phyloP scores from a whole-genome alignment of 1,284 basidiomycete genomes.

The Paramarasmius palmivorus region DNA sequence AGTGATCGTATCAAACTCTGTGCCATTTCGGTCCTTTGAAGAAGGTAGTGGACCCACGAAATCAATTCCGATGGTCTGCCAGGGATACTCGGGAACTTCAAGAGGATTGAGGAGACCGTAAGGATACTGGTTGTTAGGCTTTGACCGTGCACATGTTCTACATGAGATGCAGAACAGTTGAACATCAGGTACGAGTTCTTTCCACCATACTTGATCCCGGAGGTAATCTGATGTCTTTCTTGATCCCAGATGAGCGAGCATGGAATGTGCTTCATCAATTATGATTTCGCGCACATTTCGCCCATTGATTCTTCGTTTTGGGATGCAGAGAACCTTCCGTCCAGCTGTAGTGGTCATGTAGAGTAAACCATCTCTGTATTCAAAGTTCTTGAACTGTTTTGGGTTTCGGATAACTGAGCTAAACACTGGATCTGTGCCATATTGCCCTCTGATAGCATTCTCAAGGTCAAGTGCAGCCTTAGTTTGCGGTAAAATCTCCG shows the following conservation, averaged over 20 bases:
- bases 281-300: conserved; percentile 24
- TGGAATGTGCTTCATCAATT: conserved; percentile 27
- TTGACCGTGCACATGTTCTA: conserved; percentile 22
- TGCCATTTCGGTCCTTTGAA: conserved; percentile 24
- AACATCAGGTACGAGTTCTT: conserved; percentile 23
- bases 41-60: conserved; percentile 36
- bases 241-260: conserved; percentile 28
- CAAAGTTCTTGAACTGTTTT: conserved; percentile 16
- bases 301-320: conserved; percentile 9
- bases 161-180: conserved; percentile 25
- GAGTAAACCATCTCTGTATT: conserved; percentile 16
- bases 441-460: background rate
- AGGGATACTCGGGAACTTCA: conserved; percentile 23
- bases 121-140: conserved; percentile 23
- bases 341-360: conserved; percentile 13
- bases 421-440: conserved; percentile 13
- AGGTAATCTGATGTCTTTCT: conserved; percentile 27
- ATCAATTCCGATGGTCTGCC: conserved; percentile 33
- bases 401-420: conserved; percentile 10
- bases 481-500: background rate
- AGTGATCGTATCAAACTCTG: conserved; percentile 26
- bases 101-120: conserved; percentile 25
- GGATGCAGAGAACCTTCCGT: conserved; percentile 16
- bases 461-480: background rate
- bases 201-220: conserved; percentile 29